Percentiles rank a stretch among this genome's conserved stretches.
Conservation (phyloP, 371 early-diverging fungal species). For the Rozella allomycis region DNA sequence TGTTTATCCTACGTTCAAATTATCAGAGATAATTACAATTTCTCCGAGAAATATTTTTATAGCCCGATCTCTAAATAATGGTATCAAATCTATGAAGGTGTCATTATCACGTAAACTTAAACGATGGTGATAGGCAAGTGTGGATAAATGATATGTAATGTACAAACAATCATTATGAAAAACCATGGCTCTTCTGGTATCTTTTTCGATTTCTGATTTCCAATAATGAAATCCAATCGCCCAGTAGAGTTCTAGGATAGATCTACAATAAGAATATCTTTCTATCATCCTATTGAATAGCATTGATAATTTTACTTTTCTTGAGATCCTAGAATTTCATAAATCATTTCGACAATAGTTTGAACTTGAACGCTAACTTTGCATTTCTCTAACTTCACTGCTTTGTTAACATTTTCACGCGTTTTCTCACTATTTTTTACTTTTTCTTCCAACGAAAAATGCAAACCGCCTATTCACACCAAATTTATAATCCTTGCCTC, state of each 20-base stretch:
- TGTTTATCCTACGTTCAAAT: too few relatives aligned
- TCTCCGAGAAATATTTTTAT: too few relatives aligned
- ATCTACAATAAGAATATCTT: constrained; percentile 15
- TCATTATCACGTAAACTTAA: constrained; percentile 5
- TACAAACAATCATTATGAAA: constrained; percentile 30
- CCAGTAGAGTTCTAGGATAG: constrained; percentile 21
- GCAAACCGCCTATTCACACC: neutral
- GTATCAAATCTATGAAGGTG: constrained; percentile 22
- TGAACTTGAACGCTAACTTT: constrained; percentile 26
- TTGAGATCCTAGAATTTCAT: constrained; percentile 4
- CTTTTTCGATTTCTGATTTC: constrained; percentile 8
- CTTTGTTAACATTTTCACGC: constrained; percentile 3
- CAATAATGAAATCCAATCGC: constrained; percentile 14
- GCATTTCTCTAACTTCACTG: constrained; percentile 15
- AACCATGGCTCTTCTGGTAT: constrained; percentile 14
- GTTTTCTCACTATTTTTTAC: constrained; percentile 2
- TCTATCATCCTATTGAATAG: constrained; percentile 8
- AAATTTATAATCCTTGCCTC: constrained; percentile 4
- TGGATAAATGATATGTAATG: constrained; percentile 19
- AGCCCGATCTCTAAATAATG: constrained; percentile 14
- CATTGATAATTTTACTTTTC: constrained; percentile 4
- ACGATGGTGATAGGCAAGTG: constrained; percentile 14
- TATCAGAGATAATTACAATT: too few relatives aligned
- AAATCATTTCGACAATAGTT: constrained; percentile 23
- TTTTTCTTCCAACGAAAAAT: neutral